Evolutionary conservation across 1,139 yeast genomes (phyloP), one percentile per base, ranked within the genome.

Genomic region (Pichia sp.): DNA sequence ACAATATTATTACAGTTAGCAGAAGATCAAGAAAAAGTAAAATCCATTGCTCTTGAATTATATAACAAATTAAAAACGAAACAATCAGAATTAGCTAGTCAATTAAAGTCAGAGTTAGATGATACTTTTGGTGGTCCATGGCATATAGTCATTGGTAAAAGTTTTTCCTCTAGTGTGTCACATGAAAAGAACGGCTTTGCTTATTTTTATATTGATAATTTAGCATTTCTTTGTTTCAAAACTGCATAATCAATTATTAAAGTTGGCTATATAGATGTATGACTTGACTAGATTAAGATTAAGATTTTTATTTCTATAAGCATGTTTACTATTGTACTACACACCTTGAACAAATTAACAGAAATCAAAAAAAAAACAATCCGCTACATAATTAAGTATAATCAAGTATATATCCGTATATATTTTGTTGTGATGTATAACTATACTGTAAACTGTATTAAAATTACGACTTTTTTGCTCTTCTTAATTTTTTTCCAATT

Each of bases 61-160:
- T 63, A 74, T 34, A 75, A 73, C 25, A 61, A 70, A 3, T 22
- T 44, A 30, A 73, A 73, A 60, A 66, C 69, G 45, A 64, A 78
- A 38, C 85, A 82, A 53, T 76, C 84, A 59, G 97, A 90, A 55
- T 74, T 88, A 42, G 97, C 98, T 16, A 81, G 88, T 0, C 71
- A 54, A 71, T 90, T 55, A 92, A 92, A 70, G 86, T 85, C 62
- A 88, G 83, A 57, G 64, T 82, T 57, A 35, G 90, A 84, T 62
- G 68, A 71, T 39, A 64, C 68, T 50, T 84, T 76, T 58, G 96
- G 96, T 1, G 79, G 85, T 41, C 81, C 95, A 24, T 92, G 98
- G 98, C 97, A 92, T 65, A 94, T 89, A 29, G 80, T 92, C 51
- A 97, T 89, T 46, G 99, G 98, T 29, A 81, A 82, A 65, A 85